Evolutionary conservation across 2,329 filamentous ascomycete genomes (phyloP).

Genomic region (Xylaria sp.): DNA sequence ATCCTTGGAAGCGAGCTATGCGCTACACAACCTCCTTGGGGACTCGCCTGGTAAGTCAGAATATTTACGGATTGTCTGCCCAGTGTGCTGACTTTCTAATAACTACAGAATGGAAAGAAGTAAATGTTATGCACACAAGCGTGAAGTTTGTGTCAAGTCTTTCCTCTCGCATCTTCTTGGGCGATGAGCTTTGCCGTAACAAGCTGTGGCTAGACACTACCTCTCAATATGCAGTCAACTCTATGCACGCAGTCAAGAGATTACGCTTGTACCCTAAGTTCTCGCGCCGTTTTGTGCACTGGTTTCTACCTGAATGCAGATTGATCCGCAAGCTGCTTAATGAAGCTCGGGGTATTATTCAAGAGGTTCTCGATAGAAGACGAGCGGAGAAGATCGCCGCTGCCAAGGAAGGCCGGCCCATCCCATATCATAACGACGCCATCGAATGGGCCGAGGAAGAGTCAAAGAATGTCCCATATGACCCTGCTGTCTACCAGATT

Average conservation of each 20-base stretch:
- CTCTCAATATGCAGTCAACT: constrained; percentile 45
- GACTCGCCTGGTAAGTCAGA: constrained; percentile 27
- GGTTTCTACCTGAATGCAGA: constrained; percentile 48
- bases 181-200: constrained; percentile 50
- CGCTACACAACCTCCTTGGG: constrained; percentile 24
- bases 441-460: constrained; percentile 48
- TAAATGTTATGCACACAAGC: constrained; percentile 40
- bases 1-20: constrained; percentile 29
- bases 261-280: constrained; percentile 47
- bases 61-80: background rate
- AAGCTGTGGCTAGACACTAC: constrained; percentile 50
- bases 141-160: constrained; percentile 51
- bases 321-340: constrained; percentile 41
- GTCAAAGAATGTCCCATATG: constrained; percentile 38
- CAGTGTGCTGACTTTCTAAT: background rate
- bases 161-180: constrained; percentile 54
- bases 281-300: constrained; percentile 47
- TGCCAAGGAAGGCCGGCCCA: constrained; percentile 25
- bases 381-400: constrained; percentile 27
- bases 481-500: constrained; percentile 41
- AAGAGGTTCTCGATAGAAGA: constrained; percentile 33
- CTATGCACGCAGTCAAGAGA: constrained; percentile 41
- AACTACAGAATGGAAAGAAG: constrained; percentile 47
- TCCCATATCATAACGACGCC: constrained; percentile 40
- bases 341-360: constrained; percentile 35